Conservation (phyloP, 2,329 filamentous ascomycete genomes). For the Fusarium sulawesiense region DNA sequence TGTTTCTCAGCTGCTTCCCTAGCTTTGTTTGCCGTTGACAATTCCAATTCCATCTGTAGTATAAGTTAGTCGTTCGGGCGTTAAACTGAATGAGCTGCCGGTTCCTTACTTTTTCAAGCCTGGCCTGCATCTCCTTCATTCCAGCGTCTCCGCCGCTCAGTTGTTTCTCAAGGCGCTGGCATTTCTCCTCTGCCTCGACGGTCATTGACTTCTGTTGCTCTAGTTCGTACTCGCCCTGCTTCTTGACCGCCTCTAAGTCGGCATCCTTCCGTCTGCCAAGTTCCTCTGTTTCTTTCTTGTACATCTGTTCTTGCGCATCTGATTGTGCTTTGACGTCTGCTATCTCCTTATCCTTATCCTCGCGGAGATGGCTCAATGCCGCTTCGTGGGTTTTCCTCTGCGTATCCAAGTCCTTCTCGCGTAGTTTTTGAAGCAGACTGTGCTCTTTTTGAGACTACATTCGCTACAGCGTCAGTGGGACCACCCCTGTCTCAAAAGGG, state of each 20-base stretch:
- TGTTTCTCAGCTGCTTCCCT: constrained; percentile 61
- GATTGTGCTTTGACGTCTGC: constrained; percentile 37
- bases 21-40: constrained; percentile 67
- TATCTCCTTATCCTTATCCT: constrained; percentile 60
- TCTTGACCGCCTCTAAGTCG: constrained; percentile 45
- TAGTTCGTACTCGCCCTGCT: constrained; percentile 34
- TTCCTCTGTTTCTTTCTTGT: constrained; percentile 13
- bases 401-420: constrained; percentile 28
- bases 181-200: constrained; percentile 43
- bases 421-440: constrained; percentile 34
- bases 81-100: constrained; percentile 24
- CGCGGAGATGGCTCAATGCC: constrained; percentile 14
- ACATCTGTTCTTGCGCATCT: constrained; percentile 14
- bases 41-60: constrained; percentile 48
- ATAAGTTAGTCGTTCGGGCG: constrained; percentile 38
- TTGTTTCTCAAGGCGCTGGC: constrained; percentile 45
- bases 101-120: constrained; percentile 44
- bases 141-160: constrained; percentile 37
- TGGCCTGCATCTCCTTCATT: constrained; percentile 39
- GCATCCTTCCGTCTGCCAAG: constrained; percentile 26
- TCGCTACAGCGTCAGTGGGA: background rate
- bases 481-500: background rate
- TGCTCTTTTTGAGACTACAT: constrained; percentile 69
- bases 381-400: constrained; percentile 26
- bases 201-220: constrained; percentile 35